Conservation (phyloP, 2,329 filamentous ascomycete species). For the Arthroderma sp. region DNA sequence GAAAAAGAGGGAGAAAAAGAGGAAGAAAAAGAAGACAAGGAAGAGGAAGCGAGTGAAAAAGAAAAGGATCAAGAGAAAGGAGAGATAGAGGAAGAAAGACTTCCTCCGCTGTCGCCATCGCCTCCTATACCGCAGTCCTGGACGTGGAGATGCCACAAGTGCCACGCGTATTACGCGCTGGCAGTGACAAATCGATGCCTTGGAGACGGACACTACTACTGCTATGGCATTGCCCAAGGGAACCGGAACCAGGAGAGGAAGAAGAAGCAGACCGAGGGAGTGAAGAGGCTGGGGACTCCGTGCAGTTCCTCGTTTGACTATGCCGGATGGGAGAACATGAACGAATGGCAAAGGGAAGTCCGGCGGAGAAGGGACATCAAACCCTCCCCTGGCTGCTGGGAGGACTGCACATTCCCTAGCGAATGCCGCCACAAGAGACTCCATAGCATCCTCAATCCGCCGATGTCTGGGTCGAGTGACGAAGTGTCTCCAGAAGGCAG, state of each 20-base stretch:
- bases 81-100: constrained; percentile 6
- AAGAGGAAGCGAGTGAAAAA: constrained; percentile 17
- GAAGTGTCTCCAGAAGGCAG: background rate
- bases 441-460: background rate
- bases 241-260: background rate
- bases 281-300: background rate
- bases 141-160: constrained; percentile 6
- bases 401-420: background rate
- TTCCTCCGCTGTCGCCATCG: background rate
- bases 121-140: background rate
- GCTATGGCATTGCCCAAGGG: background rate
- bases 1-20: constrained; percentile 13
- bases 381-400: background rate
- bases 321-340: background rate
- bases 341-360: background rate
- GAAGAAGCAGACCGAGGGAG: background rate
- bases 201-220: background rate
- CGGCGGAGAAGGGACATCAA: background rate
- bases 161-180: background rate
- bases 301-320: background rate
- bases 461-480: background rate
- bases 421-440: background rate
- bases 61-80: constrained; percentile 26
- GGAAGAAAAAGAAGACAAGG: constrained; percentile 12
- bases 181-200: constrained; percentile 6